Evolutionary conservation across 768 basidiomycete genomes (phyloP).

Genomic region (Paxillus ammoniavirescens): DNA sequence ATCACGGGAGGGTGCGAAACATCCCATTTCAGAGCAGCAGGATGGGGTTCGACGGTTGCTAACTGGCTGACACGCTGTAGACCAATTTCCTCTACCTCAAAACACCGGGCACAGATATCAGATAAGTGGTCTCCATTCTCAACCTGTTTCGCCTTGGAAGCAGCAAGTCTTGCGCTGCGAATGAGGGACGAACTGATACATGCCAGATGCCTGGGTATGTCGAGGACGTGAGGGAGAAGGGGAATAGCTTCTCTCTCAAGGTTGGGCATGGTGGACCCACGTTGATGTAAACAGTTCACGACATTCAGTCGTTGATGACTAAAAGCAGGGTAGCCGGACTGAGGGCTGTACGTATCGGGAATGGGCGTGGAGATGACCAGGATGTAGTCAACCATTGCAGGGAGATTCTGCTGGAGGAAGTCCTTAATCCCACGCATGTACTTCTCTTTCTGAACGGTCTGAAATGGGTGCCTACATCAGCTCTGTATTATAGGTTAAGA

Average conservation of each 20-base stretch:
- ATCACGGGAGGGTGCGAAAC: neutral
- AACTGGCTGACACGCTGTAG: constrained; percentile 64
- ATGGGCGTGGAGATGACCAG: constrained; percentile 62
- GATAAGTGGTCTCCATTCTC: constrained; percentile 40
- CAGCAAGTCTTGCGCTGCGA: constrained; percentile 51
- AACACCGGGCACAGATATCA: constrained; percentile 59
- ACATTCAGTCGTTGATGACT: constrained; percentile 54
- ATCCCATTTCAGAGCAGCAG: constrained; percentile 17
- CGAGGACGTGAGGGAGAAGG: constrained; percentile 68
- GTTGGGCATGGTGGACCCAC: constrained; percentile 51
- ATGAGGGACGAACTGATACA: constrained; percentile 74
- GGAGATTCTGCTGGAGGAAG: constrained; percentile 62
- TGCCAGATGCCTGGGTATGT: constrained; percentile 77
- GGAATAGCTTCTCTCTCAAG: constrained; percentile 73
- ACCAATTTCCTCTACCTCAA: constrained; percentile 70
- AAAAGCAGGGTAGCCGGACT: constrained; percentile 30
- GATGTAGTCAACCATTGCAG: constrained; percentile 80
- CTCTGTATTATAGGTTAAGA: neutral
- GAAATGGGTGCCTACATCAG: constrained; percentile 3
- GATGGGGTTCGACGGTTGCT: constrained; percentile 27
- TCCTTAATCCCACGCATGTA: constrained; percentile 77
- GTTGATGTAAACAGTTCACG: constrained; percentile 55
- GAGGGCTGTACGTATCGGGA: constrained; percentile 24
- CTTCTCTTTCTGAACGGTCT: constrained; percentile 75
- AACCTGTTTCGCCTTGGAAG: constrained; percentile 32